phyloP scores from a whole-genome alignment of 208 protist genomes.

The Leishmania tropica region DNA sequence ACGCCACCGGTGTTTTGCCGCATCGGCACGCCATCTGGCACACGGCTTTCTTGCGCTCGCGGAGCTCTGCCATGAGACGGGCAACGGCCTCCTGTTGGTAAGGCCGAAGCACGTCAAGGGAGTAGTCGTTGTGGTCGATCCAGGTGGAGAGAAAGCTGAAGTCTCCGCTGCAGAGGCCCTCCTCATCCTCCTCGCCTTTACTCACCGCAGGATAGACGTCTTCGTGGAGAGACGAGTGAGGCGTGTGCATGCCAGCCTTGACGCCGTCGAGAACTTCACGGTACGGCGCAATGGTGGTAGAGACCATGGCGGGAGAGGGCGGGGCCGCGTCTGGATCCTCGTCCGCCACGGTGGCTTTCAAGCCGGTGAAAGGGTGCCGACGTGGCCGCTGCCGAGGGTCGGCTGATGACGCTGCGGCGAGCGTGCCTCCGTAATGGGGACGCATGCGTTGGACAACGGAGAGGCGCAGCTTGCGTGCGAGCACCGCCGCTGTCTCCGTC shows the following conservation, averaged over 20 bases:
- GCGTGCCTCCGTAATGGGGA: constrained; percentile 14
- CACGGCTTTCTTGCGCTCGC: constrained; percentile 37
- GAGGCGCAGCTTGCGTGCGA: constrained; percentile 48
- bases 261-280: background rate
- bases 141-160: constrained; percentile 15
- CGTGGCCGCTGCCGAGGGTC: background rate
- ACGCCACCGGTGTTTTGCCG: constrained; percentile 82
- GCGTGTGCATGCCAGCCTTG: background rate
- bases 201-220: background rate
- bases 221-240: background rate
- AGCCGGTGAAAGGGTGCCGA: background rate
- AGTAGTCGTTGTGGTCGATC: constrained; percentile 41
- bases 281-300: constrained; percentile 7
- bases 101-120: constrained; percentile 39
- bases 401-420: background rate
- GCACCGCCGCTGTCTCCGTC: constrained; percentile 25
- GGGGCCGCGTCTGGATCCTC: background rate
- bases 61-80: constrained; percentile 45
- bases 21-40: constrained; percentile 86
- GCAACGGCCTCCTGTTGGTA: constrained; percentile 75
- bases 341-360: background rate
- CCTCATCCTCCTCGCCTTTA: constrained; percentile 18
- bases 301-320: background rate
- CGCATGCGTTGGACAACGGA: constrained; percentile 21
- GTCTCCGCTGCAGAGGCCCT: constrained; percentile 9